These are phyloP conservation scores for Trichoderma arundinaceum DNA, from an alignment of 2,329 filamentous ascomycete genomes.

Conservation along the genomic window DNA sequence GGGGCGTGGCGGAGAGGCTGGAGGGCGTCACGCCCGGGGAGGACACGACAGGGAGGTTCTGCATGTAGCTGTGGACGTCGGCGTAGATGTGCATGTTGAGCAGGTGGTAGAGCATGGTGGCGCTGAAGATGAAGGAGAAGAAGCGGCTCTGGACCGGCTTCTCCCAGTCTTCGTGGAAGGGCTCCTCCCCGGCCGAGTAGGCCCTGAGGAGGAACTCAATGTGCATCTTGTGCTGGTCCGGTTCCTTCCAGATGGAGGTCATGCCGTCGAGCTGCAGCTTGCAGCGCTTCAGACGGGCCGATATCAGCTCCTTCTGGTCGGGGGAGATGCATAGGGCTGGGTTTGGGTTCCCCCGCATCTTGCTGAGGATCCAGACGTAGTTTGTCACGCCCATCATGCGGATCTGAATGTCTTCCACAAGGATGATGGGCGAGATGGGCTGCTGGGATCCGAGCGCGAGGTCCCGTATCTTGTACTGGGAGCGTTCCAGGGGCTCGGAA, in stretches of 20 bases:
- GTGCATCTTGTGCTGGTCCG: slow-evolving; percentile 32
- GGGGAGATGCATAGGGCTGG: slow-evolving; percentile 27
- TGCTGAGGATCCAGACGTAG: slow-evolving; percentile 42
- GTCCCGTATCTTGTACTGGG: slow-evolving; percentile 41
- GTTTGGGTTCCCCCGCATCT: slow-evolving; percentile 37
- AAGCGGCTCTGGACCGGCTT: slow-evolving; percentile 39
- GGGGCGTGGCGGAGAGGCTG: slow-evolving; percentile 25
- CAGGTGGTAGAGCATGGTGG: slow-evolving; percentile 46
- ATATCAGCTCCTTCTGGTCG: slow-evolving; percentile 24
- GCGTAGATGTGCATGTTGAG: slow-evolving; percentile 46
- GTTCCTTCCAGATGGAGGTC: slow-evolving; percentile 31
- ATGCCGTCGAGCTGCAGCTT: slow-evolving; percentile 36
- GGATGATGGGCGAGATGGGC: slow-evolving; percentile 38
- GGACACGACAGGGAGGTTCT: slow-evolving; percentile 35
- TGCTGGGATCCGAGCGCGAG: slow-evolving; percentile 40
- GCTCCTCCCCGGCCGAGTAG: slow-evolving; percentile 41
- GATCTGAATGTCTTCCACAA: slow-evolving; percentile 46
- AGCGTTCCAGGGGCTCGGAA: slow-evolving; percentile 43
- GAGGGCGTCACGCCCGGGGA: slow-evolving; percentile 28
- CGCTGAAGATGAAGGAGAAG: slow-evolving; percentile 42
- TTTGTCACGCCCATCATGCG: slow-evolving; percentile 42
- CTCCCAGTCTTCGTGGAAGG: slow-evolving; percentile 37
- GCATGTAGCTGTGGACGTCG: slow-evolving; percentile 43
- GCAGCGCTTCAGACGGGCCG: slow-evolving; percentile 32
- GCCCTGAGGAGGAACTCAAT: slow-evolving; percentile 37